A percentile compares a stretch with the other conserved stretches of the same genome.
These are phyloP conservation scores for Suhomyces xylopsoci DNA, from an alignment of 805 yeast species.

Conservation along the genomic window DNA sequence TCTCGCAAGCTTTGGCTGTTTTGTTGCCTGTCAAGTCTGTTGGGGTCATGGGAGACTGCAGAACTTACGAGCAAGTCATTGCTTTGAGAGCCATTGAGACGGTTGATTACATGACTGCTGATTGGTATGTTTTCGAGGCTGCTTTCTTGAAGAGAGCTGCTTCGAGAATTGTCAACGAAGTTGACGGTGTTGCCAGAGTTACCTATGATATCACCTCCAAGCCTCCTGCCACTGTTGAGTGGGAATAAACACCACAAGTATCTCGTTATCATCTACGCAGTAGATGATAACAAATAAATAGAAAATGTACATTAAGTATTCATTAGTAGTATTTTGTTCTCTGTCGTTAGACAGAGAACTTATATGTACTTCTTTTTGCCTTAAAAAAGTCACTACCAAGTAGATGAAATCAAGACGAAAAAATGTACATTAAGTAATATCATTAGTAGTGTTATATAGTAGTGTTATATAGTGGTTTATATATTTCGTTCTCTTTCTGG, in stretches of 20 bases:
- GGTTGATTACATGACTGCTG: slow-evolving; percentile 98
- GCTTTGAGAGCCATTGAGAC: slow-evolving; percentile 98
- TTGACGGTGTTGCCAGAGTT: slow-evolving; percentile 98
- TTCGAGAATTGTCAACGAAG: slow-evolving; percentile 96
- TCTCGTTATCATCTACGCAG: not conserved
- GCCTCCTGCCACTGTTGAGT: slow-evolving; percentile 99
- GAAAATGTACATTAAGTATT: not conserved
- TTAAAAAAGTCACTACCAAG: too few relatives aligned
- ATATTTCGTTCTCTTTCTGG: too few relatives aligned
- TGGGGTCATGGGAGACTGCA: slow-evolving; percentile 99
- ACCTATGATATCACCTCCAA: slow-evolving; percentile 97
- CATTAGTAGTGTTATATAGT: too few relatives aligned
- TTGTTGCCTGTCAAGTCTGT: slow-evolving; percentile 96
- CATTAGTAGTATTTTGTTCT: too few relatives aligned
- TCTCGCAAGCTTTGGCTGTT: slow-evolving; percentile 97
- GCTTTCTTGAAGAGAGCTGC: slow-evolving; percentile 89
- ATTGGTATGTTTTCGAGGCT: slow-evolving; percentile 95
- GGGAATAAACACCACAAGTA: too few relatives aligned
- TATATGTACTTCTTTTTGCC: too few relatives aligned
- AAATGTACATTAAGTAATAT: too few relatives aligned
- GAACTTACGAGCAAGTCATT: slow-evolving; percentile 98
- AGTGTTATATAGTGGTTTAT: too few relatives aligned
- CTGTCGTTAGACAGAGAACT: too few relatives aligned
- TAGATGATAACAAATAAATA: not conserved
- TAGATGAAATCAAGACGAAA: too few relatives aligned